Evolutionary conservation across 2,329 filamentous ascomycete genomes (phyloP).

Genomic region (Pezicula carpinea): DNA sequence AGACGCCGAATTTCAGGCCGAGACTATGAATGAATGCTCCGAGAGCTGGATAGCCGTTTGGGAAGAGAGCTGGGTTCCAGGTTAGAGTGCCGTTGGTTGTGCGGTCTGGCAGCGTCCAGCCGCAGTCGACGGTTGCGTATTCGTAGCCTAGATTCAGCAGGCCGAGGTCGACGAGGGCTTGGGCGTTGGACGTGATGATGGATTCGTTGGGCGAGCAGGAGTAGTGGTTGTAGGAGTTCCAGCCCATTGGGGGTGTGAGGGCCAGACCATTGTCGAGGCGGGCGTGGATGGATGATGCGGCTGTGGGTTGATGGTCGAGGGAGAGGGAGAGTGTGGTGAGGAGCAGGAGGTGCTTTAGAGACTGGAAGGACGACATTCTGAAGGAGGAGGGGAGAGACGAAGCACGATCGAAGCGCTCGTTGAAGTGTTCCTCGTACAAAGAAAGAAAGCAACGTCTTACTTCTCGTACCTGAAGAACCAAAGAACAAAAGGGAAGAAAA

Average conservation of each 20-base stretch:
- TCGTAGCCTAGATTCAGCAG: constrained; percentile 41
- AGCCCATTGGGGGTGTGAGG: constrained; percentile 27
- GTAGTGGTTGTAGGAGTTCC: constrained; percentile 49
- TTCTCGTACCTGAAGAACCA: too few species aligned
- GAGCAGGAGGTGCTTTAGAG: too few species aligned
- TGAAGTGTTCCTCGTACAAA: too few species aligned
- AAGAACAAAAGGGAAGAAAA: too few species aligned
- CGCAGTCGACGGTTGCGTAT: constrained; percentile 46
- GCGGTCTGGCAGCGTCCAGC: constrained; percentile 36
- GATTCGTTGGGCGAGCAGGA: constrained; percentile 39
- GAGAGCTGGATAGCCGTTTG: constrained; percentile 37
- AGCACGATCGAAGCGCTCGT: too few species aligned
- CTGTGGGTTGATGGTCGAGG: neutral
- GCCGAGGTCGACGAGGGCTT: constrained; percentile 41
- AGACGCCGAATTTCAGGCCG: constrained; percentile 39
- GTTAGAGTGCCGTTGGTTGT: constrained; percentile 33
- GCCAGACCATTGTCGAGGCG: constrained; percentile 20
- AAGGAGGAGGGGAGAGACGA: too few species aligned
- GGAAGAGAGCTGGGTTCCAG: constrained; percentile 38
- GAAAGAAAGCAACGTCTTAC: too few species aligned
- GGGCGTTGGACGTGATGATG: constrained; percentile 41
- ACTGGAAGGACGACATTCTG: too few species aligned
- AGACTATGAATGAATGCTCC: constrained; percentile 35
- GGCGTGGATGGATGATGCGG: neutral
- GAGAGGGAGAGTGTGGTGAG: neutral